Evolutionary conservation across 495 filamentous ascomycete genomes (phyloP).

Genomic region (Penicillium argentinense): DNA sequence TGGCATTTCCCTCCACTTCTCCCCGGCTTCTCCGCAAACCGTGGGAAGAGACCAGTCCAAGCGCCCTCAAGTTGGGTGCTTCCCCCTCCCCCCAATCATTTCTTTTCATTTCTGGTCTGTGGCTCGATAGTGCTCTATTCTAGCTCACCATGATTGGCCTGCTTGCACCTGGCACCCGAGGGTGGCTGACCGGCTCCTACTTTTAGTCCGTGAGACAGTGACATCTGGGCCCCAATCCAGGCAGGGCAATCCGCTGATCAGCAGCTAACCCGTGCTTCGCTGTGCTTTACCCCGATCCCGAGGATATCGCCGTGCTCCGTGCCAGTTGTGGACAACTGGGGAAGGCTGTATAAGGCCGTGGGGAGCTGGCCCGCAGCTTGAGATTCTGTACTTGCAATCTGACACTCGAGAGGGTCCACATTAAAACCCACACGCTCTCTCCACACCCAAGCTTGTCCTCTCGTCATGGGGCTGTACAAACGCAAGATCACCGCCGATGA

Average conservation of each 20-base stretch:
- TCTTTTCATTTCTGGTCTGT: too few species aligned
- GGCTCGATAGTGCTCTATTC: too few species aligned
- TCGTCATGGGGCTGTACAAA: constrained; percentile 10
- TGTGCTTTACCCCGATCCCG: constrained; percentile 1
- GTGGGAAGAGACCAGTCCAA: not conserved
- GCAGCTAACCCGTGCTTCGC: not conserved
- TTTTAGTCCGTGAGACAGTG: too few species aligned
- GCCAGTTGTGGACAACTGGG: constrained; percentile 1
- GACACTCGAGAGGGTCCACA: too few species aligned
- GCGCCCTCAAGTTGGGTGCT: too few species aligned
- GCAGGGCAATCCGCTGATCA: not conserved
- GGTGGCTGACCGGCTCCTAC: too few species aligned
- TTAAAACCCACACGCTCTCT: not conserved
- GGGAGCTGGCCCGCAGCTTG: constrained; percentile 1
- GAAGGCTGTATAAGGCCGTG: constrained; percentile 6
- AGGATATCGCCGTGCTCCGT: not conserved
- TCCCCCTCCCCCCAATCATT: too few species aligned
- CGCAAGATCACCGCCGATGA: constrained; percentile 10
- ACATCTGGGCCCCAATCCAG: too few species aligned
- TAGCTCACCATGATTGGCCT: too few species aligned
- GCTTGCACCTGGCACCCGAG: too few species aligned
- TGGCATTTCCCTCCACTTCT: constrained; percentile 6
- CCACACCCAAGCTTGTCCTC: not conserved
- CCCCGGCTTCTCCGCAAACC: constrained; percentile 8
- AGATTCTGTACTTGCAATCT: not conserved